Base-by-base conservation (phyloP, 139 green algal species). In the Chlamydomonas sp. region DNA sequence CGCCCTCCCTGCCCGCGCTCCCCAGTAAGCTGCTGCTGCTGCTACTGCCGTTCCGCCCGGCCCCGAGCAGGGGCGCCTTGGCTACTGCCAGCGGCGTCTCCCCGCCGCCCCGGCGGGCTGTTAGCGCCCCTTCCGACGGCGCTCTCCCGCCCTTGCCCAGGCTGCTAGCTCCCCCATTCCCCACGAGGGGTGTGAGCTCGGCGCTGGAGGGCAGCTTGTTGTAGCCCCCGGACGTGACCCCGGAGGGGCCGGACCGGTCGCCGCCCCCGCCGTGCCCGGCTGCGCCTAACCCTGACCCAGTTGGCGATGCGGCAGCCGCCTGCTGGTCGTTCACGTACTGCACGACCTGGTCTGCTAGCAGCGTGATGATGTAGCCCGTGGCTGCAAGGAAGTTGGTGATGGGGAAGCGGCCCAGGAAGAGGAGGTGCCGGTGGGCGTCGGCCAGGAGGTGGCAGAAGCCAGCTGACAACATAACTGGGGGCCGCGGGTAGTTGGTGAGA, bases 371-470 rank as follows among this genome's bases (percentile, higher is more conserved):
- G 64, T 91, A 92, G 4, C 91, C 91, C 0, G 83, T 78, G 18
- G 91, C 91, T 60, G 91, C 89, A 14, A 94, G 81, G 68, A 94
- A 94, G 58, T 85, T 90, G 3, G 89, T 74, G 8, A 92, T 85
- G 1, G 89, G 89, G 61, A 92, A 94, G 15, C 87, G 69, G 16
- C 91, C 91, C 7, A 92, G 62, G 62, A 94, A 94, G 7, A 89
- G 72, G 2, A 94, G 66, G 80, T 84, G 20, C 8, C 85, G 81
- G 58, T 93, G 83, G 1, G 88, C 77, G 66, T 94, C 91, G 0
- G 90, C 90, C 84, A 97, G 87, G 71, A 97, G 85, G 89, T 97
- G 95, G 77, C 94, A 96, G 58, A 97, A 96, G 2, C 95, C 95
- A 0, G 95, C 95, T 4, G 92, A 96, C 12, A 97, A 88, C 95